Evolutionary conservation across 2,329 filamentous ascomycete species (phyloP), one percentile per base, ranked within the genome.

Genomic region (Trichothecium roseum): DNA sequence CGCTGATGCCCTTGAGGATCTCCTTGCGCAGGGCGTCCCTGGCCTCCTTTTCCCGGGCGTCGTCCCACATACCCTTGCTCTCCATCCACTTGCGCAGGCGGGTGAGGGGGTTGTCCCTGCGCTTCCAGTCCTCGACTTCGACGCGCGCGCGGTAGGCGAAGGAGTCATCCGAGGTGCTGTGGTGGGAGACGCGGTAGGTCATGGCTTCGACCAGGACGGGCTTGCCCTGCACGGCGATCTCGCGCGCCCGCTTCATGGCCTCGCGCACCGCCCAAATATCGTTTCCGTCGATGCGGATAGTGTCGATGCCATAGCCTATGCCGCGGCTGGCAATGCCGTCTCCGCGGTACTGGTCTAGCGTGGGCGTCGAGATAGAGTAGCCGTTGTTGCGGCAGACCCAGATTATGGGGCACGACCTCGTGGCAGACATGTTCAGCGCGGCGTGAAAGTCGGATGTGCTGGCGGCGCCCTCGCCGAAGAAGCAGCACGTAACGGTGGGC

Each of bases 151-250:
- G 82, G 63, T 98, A 98, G 1, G 91, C 91, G 51, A 95, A 98
- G 18, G 84, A 91, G 60, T 98, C 91, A 53, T 98, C 91, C 1
- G 84, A 91, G 1, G 91, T 98, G 59, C 86, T 94, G 63, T 98
- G 91, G 55, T 98, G 87, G 6, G 84, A 89, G 30, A 96, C 88
- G n/a, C 91, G 86, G 61, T 98, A 98, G 17, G 84, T 89, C 84
- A 98, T 94, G 37, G 87, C 87, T 61, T 98, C 91, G 28, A 98
- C 81, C 7, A 98, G 65, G 0, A 98, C 74, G 0, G 86, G 87
- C 42, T 74, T 77, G 4, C 85, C 84, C 37, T 81, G 66, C 3
- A 96, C 69, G 0, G 89, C 88, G 51, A 89, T 74, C 33, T 74
- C 69, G 2, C 88, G 74, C 0, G 91, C 91, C 54, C 74, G 73